Evolutionary conservation across 805 yeast species (phyloP), one percentile per base, ranked within the genome.

Genomic region (Starmerella stigmatis): DNA sequence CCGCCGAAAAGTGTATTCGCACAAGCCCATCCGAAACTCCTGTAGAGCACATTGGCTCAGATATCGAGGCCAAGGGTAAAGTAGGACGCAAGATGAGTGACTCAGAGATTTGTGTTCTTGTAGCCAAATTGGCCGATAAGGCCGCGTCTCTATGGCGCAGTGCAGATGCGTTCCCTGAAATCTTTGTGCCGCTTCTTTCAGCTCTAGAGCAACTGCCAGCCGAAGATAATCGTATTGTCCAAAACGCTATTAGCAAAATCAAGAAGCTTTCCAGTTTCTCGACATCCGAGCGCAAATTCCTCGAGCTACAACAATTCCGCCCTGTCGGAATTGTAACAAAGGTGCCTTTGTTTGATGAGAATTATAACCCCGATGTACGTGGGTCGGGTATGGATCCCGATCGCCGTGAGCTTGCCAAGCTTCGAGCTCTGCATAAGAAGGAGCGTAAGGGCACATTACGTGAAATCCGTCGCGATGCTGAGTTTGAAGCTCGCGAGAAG

Each of bases 311-410:
- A 66, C 67, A 75, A 7, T 96, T 88, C 67, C 76, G 75, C 58
- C 86, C 94, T 20, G 60, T 92, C 45, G 82, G 95, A 3, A 82
- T 92, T 58, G 79, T 86, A 32, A 74, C 94, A 2, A 74, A 74
- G 57, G 81, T 86, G 29, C 99, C 99, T 53, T 79, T 83, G 65
- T 92, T 81, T 62, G 96, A 89, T 66, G 97, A 86, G 59, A 86
- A 86, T 70, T 92, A 80, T 75, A 89, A 88, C 67, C 95, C 96
- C 46, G 96, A 86, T 60, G 84, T 79, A 75, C 88, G 84, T 67
- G 83, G 94, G 8, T 82, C 86, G 63, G 96, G 89, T 62, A 74
- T 81, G 43, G 82, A 88, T 61, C 72, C 78, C 55, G 78, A 81
- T 49, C 74, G 92, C 64, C 84, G 79, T 54, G 97, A 92, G 64